A percentile compares a stretch with the other conserved stretches of the same genome.
These are phyloP conservation scores for Ogataea degrootiae DNA, from an alignment of 805 yeast species.

Conservation along the genomic window DNA sequence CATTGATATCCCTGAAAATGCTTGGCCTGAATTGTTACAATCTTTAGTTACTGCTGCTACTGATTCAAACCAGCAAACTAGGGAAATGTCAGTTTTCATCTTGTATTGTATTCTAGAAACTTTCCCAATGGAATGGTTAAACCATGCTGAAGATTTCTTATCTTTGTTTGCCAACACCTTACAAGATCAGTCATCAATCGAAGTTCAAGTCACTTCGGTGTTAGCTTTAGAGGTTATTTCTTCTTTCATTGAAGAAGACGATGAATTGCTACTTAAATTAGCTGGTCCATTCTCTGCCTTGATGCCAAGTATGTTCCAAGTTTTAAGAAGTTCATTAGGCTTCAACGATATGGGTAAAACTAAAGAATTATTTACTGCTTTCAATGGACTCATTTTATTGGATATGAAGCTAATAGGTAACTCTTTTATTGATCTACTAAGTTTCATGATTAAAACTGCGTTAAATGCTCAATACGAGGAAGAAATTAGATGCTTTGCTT, in stretches of 20 bases:
- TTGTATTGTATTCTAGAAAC: slow-evolving; percentile 75
- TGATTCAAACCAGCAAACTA: slow-evolving; percentile 42
- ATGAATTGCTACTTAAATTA: slow-evolving; percentile 39
- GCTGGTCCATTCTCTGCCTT: slow-evolving; percentile 49
- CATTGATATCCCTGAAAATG: slow-evolving; percentile 56
- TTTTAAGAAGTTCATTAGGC: slow-evolving; percentile 67
- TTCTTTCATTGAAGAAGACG: slow-evolving; percentile 58
- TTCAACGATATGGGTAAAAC: slow-evolving; percentile 70
- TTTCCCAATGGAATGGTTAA: slow-evolving; percentile 50
- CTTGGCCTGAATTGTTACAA: slow-evolving; percentile 78
- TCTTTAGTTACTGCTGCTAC: slow-evolving; percentile 64
- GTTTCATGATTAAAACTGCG: slow-evolving; percentile 73
- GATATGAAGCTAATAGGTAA: slow-evolving; percentile 80
- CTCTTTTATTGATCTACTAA: slow-evolving; percentile 60
- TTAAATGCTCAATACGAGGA: slow-evolving; percentile 62
- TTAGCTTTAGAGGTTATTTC: slow-evolving; percentile 73
- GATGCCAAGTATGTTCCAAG: slow-evolving; percentile 77
- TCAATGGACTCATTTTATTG: slow-evolving; percentile 71
- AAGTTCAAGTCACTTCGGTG: slow-evolving; percentile 78
- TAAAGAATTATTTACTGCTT: slow-evolving; percentile 73
- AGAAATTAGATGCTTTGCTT: slow-evolving; percentile 76
- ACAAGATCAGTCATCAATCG: slow-evolving; percentile 54
- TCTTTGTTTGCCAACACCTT: slow-evolving; percentile 66
- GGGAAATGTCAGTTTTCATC: slow-evolving; percentile 82
- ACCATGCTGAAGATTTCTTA: slow-evolving; percentile 63